Conservation (phyloP, 2,329 filamentous ascomycete species). For the Diaporthe caulivora region DNA sequence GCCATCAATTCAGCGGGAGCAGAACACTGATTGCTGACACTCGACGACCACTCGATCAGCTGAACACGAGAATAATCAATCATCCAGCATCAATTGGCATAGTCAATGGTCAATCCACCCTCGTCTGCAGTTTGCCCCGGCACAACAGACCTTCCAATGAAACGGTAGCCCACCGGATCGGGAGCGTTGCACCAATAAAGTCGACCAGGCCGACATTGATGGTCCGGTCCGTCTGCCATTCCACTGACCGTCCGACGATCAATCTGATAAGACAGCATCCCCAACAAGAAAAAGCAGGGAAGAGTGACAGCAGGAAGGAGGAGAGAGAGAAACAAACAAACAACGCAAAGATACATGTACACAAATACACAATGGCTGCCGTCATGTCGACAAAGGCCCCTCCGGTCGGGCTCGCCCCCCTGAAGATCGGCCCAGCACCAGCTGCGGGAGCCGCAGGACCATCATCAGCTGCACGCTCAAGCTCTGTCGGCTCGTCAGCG, state of each 20-base stretch:
- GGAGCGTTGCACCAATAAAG: conserved; percentile 8
- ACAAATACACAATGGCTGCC: conserved; percentile 30
- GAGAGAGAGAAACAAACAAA: not conserved
- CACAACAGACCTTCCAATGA: conserved; percentile 20
- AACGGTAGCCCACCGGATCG: conserved; percentile 26
- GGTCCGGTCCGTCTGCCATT: not conserved
- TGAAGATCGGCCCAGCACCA: conserved; percentile 32
- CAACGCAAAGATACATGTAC: no score
- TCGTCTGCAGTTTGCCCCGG: not conserved
- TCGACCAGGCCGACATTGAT: not conserved
- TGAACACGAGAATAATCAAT: not conserved
- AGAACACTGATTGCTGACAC: not conserved
- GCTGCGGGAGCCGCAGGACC: not conserved
- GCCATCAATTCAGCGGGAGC: not conserved
- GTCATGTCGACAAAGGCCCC: conserved; percentile 28
- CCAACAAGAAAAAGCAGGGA: not conserved
- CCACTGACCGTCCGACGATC: conserved; percentile 6
- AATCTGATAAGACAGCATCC: conserved; percentile 10
- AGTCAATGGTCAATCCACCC: not conserved
- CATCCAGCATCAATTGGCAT: not conserved
- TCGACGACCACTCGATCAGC: not conserved
- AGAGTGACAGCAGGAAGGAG: not conserved
- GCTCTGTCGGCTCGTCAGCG: not conserved
- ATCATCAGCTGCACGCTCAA: not conserved
- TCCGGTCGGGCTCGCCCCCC: conserved; percentile 32